These are phyloP conservation scores for Croton laevigatus DNA, from an alignment of 441 rosid species.

Conservation along the genomic window DNA sequence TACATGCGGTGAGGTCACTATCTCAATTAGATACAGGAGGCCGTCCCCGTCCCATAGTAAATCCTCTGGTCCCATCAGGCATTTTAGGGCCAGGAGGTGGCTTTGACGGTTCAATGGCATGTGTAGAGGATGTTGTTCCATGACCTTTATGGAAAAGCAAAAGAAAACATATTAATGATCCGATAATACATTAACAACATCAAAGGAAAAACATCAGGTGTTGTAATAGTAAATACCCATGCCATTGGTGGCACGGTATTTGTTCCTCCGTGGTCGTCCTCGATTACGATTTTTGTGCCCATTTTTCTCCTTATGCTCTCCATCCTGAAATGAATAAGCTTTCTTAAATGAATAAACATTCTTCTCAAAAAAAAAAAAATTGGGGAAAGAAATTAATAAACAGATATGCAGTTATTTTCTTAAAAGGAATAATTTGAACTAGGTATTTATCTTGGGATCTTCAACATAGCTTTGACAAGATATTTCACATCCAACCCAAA, in stretches of 20 bases:
- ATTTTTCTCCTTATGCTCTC: constrained; percentile 60
- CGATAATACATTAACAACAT: too few species aligned
- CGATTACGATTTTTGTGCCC: constrained; percentile 49
- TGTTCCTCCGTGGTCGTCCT: constrained; percentile 55
- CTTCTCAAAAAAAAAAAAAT: too few species aligned
- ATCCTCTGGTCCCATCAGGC: constrained; percentile 98
- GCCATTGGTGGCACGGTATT: constrained; percentile 46
- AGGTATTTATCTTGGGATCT: too few species aligned
- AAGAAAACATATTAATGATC: not conserved
- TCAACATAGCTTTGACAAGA: too few species aligned
- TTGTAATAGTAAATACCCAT: constrained; percentile 25
- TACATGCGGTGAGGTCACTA: not conserved
- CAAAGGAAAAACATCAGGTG: not conserved
- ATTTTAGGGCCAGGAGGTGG: constrained; percentile 96
- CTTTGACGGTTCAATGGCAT: constrained; percentile 51
- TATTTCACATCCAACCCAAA: too few species aligned
- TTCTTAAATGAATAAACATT: not conserved
- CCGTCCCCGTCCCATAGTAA: constrained; percentile 84
- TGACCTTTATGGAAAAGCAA: constrained; percentile 41
- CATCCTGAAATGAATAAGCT: constrained; percentile 44
- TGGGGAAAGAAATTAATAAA: too few species aligned
- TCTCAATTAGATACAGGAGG: constrained; percentile 29
- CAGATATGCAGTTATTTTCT: too few species aligned
- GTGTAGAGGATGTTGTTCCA: constrained; percentile 49
- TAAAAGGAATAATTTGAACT: too few species aligned